Base-by-base conservation (phyloP, 1,284 basidiomycete genomes). In the Volvariella volvacea region DNA sequence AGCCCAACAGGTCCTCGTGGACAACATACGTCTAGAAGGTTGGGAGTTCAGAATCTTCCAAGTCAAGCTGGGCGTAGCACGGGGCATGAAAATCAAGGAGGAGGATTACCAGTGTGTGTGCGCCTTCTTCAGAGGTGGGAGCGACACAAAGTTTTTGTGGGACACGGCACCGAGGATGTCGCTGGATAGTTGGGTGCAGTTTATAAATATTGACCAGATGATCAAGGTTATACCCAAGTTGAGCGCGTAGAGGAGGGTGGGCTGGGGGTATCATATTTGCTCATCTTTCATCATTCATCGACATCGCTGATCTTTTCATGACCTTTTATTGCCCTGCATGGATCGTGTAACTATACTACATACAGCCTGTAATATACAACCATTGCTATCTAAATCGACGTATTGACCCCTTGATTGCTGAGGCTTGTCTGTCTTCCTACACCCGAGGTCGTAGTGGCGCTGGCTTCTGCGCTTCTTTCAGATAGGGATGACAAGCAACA, bases 31-130 rank as follows among this genome's bases (percentile, higher is more conserved):
- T 0, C 65, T 90, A 1, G 68, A 71, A 15, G 87, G 88, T 0
- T 90, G 87, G 87, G 88, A 90, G 58, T 89, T 90, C 62, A 75
- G 87, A 9, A 67, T 88, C 28, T 90, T 85, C 71, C 74, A 74
- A 48, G 75, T 83, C n/a, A 73, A 76, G 43, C 70, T 87, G 14
- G 83, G 81, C 15, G 78, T 86, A 0, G 74, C 76, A 4, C 70
- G 79, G 3, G 59, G 65, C 34, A 72, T 71, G 8, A 54, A 68
- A 19, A 63, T 83, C 17, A 68, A 80, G 41, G 70, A 78, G 50
- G 83, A 88, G 61, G 61, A 67, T 39, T 88, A 88, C 54, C 80
- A 86, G 55, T 88, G 85, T 56, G 80, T 78, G 4, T 75, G 74
- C 40, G 85, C 84, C 1, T 86, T 84, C 59, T 88, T 83, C 66